These are phyloP conservation scores for Colletotrichum eleusines DNA, from an alignment of 2,329 filamentous ascomycete genomes.

Conservation along the genomic window DNA sequence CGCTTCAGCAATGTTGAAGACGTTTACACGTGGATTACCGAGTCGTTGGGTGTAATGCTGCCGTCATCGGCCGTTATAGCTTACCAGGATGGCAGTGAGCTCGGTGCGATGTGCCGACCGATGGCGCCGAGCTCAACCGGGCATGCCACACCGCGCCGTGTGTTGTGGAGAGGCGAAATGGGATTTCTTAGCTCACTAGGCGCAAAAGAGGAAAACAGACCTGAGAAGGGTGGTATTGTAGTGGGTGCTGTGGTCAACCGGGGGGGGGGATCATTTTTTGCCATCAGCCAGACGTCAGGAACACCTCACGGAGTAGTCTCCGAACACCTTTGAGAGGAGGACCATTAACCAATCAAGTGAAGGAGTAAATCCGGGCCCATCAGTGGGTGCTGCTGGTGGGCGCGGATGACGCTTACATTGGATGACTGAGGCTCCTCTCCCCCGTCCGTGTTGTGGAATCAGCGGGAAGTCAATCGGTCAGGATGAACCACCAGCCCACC, in stretches of 20 bases:
- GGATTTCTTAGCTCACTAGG: neutral
- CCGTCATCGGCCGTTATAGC: slow-evolving; percentile 24
- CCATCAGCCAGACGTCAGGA: slow-evolving; percentile 27
- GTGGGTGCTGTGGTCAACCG: neutral
- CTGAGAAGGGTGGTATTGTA: neutral
- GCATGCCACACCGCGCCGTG: neutral
- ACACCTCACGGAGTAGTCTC: slow-evolving; percentile 29
- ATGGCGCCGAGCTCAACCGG: neutral
- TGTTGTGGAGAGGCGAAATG: neutral
- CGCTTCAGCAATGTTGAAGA: neutral
- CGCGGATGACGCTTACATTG: slow-evolving; percentile 36
- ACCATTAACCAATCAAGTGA: slow-evolving; percentile 2
- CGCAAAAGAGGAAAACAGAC: no score
- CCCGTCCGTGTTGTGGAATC: slow-evolving; percentile 1
- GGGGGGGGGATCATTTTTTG: no score
- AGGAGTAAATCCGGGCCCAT: slow-evolving; percentile 1
- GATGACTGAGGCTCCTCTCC: neutral
- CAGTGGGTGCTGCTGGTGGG: slow-evolving; percentile 5
- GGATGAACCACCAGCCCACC: slow-evolving; percentile 1
- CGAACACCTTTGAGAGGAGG: neutral
- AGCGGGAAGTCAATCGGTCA: neutral
- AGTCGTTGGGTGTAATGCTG: slow-evolving; percentile 38
- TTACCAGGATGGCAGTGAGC: neutral
- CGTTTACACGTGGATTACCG: neutral
- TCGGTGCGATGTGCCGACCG: neutral